Conservation (phyloP, 2,329 filamentous ascomycete species). For the Apiospora malaysiana region DNA sequence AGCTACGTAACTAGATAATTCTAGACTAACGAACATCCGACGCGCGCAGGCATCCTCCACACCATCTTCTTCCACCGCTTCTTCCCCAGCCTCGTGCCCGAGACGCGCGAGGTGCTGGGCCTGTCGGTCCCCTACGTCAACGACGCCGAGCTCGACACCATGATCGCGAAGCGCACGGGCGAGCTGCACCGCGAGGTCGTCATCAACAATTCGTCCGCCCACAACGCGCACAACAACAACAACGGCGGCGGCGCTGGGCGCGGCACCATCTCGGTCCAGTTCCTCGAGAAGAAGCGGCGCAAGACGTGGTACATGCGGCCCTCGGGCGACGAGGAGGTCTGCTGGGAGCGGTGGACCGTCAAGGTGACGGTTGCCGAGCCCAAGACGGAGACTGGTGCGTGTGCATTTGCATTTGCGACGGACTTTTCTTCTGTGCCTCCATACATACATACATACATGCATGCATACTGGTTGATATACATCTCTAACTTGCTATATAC, state of each 20-base stretch:
- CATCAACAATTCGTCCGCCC: slow-evolving; percentile 47
- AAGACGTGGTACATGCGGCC: slow-evolving; percentile 77
- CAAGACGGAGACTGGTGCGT: slow-evolving; percentile 82
- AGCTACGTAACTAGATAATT: too few relatives aligned
- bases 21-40: not conserved
- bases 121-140: slow-evolving; percentile 88
- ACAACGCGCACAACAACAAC: not conserved
- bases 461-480: too few relatives aligned
- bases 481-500: too few relatives aligned
- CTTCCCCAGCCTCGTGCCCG: slow-evolving; percentile 85
- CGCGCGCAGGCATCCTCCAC: slow-evolving; percentile 77
- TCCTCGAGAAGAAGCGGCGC: slow-evolving; percentile 89
- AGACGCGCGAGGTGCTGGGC: slow-evolving; percentile 87
- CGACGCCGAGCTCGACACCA: slow-evolving; percentile 87
- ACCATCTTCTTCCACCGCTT: slow-evolving; percentile 99
- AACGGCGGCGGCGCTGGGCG: slow-evolving; percentile 22
- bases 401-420: too few relatives aligned
- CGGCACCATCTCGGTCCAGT: slow-evolving; percentile 84
- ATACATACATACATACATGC: too few relatives aligned
- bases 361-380: slow-evolving; percentile 93
- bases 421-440: too few relatives aligned
- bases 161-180: slow-evolving; percentile 87
- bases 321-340: slow-evolving; percentile 80
- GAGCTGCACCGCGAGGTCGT: slow-evolving; percentile 80
- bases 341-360: slow-evolving; percentile 96